phyloP scores from a whole-genome alignment of 371 early-diverging fungal genomes.

The Capniomyces stellatus region DNA sequence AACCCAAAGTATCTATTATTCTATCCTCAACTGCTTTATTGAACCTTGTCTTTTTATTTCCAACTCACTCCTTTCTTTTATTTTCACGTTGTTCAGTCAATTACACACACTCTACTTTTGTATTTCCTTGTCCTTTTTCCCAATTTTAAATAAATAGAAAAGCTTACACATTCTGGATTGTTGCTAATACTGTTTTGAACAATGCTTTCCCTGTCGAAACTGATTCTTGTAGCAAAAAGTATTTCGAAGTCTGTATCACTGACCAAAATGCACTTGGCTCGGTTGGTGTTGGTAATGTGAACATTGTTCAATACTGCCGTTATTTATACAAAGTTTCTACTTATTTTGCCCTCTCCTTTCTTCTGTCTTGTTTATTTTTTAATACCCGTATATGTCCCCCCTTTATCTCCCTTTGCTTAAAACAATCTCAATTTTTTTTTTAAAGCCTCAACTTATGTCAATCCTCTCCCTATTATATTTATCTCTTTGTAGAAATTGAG shows the following conservation, averaged over 20 bases:
- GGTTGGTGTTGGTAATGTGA: background rate
- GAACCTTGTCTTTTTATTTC: background rate
- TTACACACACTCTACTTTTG: background rate
- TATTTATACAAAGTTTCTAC: too few species aligned
- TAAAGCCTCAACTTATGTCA: too few species aligned
- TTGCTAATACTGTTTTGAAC: conserved; percentile 51
- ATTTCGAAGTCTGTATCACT: conserved; percentile 7
- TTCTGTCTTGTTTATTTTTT: too few species aligned
- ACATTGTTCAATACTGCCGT: background rate
- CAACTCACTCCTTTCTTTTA: background rate
- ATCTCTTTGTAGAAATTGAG: too few species aligned
- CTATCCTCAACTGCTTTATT: background rate
- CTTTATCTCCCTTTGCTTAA: too few species aligned
- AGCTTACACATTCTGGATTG: conserved; percentile 56
- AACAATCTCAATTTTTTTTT: too few species aligned
- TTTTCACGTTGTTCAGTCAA: background rate
- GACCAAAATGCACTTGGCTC: conserved; percentile 3
- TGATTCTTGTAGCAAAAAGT: conserved; percentile 52
- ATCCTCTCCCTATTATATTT: too few species aligned
- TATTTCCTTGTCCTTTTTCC: background rate
- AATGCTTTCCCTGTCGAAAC: conserved; percentile 32
- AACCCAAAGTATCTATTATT: background rate
- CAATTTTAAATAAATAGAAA: conserved; percentile 14
- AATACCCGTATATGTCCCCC: too few species aligned
- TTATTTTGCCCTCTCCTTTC: too few species aligned